These are phyloP conservation scores for Echria macrotheca DNA, from an alignment of 495 filamentous ascomycete genomes.

Conservation along the genomic window DNA sequence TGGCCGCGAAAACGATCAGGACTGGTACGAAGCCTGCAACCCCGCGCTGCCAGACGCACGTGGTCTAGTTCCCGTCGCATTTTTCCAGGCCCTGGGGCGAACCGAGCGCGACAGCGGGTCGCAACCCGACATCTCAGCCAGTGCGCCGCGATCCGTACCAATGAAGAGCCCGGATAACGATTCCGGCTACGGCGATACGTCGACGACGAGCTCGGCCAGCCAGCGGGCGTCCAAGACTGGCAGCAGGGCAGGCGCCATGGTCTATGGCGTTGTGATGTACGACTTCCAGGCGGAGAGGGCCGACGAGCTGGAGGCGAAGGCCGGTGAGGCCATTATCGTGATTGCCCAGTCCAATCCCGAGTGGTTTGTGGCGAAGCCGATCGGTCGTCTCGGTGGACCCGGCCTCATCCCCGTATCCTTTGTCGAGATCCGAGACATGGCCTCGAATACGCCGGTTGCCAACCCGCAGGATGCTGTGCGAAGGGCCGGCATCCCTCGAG, in stretches of 20 bases:
- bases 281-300: constrained; percentile 94
- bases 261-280: constrained; percentile 95
- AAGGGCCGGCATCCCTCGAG: constrained; percentile 88
- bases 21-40: constrained; percentile 99
- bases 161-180: constrained; percentile 55
- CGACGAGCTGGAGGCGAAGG: constrained; percentile 91
- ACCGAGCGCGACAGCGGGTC: constrained; percentile 84
- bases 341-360: constrained; percentile 99
- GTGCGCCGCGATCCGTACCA: constrained; percentile 41
- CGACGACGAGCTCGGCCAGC: constrained; percentile 29
- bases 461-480: constrained; percentile 84
- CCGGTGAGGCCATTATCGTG: constrained; percentile 93
- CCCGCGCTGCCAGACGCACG: constrained; percentile 81
- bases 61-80: constrained; percentile 87
- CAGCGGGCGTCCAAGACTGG: constrained; percentile 48
- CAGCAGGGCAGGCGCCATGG: constrained; percentile 74
- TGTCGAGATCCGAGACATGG: constrained; percentile 94
- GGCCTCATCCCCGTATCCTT: constrained; percentile 96
- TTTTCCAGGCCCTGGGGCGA: constrained; percentile 87
- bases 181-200: constrained; percentile 71
- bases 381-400: constrained; percentile 86
- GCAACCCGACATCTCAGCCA: constrained; percentile 49
- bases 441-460: constrained; percentile 70
- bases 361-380: constrained; percentile 99
- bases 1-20: constrained; percentile 84